Base-by-base conservation (phyloP, 805 yeast genomes). In the Suhomyces emberorum region DNA sequence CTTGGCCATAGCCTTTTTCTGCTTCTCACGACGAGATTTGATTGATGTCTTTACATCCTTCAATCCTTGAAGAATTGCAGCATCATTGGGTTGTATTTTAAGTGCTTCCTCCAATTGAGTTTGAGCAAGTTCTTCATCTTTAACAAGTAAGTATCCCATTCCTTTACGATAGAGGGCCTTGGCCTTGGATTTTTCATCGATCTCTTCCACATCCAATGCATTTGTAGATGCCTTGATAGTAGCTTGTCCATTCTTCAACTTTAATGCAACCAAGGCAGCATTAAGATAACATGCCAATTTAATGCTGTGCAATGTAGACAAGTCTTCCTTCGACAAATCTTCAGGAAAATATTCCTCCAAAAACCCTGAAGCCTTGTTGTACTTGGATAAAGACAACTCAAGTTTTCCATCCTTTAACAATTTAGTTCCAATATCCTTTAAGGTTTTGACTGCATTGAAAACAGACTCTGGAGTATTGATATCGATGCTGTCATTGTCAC, bases 131-230 rank as follows among this genome's bases (percentile, higher is more conserved):
- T 82, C 91, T 36, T 79, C 81, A 52, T 85, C 81, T 52, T 82
- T 82, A 15, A 71, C 64, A 7, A 74, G 61, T 41, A 77, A 60
- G 51, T 79, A 73, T 1, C 93, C 96, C 53, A 74, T 65, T 24
- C 95, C 96, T 59, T 91, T 80, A 58, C 98, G 81, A 68, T 81
- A 89, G 29, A 77, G 65, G 0, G 96, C 97, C 67, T 89, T 89
- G 12, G 95, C 87, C 56, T 74, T 76, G 15, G 88, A 79, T 43
- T 79, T 75, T 27, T 76, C 83, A 37, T 77, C 85, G 4, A 79
- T 64, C 2, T 59, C 61, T 24, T 76, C 82, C 17, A 72, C 74
- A 35, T 76, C 83, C 25, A 86, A 63, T 1, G 86, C 96, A 19
- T 76, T 77, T 1, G 79, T 67, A 3, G 95, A 73, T 4, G 83